Conservation (phyloP, 768 basidiomycete species). For the Pulveroboletus sp. region DNA sequence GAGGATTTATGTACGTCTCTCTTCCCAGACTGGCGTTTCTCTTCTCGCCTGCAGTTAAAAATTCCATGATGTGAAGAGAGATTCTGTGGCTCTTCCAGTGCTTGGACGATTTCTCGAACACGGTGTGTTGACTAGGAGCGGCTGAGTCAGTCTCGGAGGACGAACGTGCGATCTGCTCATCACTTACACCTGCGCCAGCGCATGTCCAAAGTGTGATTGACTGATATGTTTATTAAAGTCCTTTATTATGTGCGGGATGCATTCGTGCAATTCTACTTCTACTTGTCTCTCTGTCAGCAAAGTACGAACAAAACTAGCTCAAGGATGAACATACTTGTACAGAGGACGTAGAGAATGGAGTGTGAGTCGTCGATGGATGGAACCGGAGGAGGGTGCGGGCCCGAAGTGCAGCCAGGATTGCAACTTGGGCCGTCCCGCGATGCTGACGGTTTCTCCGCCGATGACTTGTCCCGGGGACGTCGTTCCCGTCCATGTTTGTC, state of each 20-base stretch:
- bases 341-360: not conserved
- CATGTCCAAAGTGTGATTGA: too few relatives aligned
- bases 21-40: not conserved
- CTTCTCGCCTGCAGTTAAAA: too few relatives aligned
- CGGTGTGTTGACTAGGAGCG: not conserved
- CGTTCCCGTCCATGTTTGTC: not conserved
- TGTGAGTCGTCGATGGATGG: not conserved
- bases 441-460: not conserved
- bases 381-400: too few relatives aligned
- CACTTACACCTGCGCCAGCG: not conserved
- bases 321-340: not conserved
- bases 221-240: not conserved
- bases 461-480: not conserved
- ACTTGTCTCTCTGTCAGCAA: not conserved
- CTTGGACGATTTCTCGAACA: too few relatives aligned
- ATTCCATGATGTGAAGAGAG: not conserved
- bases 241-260: not conserved
- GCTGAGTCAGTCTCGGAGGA: not conserved
- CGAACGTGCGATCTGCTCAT: too few relatives aligned
- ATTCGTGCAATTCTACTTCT: not conserved
- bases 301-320: not conserved
- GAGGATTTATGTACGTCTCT: not conserved
- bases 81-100: not conserved
- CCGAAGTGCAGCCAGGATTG: too few relatives aligned
- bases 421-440: not conserved